These are phyloP conservation scores for Backusella mclennaniae DNA, from an alignment of 192 early-diverging fungal genomes.

Conservation along the genomic window DNA sequence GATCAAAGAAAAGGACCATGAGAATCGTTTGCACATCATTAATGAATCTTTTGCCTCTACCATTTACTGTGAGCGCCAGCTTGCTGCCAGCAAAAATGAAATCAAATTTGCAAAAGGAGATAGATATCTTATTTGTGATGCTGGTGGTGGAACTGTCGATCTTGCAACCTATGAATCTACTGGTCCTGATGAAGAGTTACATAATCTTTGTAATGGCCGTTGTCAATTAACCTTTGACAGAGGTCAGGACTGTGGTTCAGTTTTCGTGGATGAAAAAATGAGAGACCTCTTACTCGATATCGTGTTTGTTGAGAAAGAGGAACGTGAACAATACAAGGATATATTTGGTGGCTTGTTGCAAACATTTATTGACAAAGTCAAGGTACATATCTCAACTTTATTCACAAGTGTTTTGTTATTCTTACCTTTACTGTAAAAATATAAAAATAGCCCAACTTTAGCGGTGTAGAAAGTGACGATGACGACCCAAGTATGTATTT, in stretches of 20 bases:
- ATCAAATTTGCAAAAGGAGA: neutral
- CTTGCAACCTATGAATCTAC: constrained; percentile 6
- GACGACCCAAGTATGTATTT: neutral
- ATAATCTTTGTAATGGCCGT: neutral
- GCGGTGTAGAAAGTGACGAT: neutral
- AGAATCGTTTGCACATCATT: neutral
- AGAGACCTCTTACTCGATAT: neutral
- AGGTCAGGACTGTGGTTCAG: neutral
- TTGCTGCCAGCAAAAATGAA: neutral
- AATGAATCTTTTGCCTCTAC: constrained; percentile 11
- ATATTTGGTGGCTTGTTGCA: neutral
- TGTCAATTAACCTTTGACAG: constrained; percentile 3
- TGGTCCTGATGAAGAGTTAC: neutral
- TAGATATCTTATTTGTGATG: constrained; percentile 10
- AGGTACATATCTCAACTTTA: neutral
- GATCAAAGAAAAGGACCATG: constrained; percentile 8
- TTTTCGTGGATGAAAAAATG: neutral
- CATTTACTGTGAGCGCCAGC: neutral
- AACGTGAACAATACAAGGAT: neutral
- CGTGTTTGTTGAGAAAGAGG: neutral
- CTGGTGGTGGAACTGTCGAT: constrained; percentile 16
- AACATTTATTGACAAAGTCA: neutral
- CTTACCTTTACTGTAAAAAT: neutral
- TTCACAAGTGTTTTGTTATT: neutral
- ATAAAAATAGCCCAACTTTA: neutral